Percentiles rank a stretch among this genome's conserved stretches.
Conservation (phyloP, 1,284 basidiomycete genomes). For the Laetiporus sulphureus region DNA sequence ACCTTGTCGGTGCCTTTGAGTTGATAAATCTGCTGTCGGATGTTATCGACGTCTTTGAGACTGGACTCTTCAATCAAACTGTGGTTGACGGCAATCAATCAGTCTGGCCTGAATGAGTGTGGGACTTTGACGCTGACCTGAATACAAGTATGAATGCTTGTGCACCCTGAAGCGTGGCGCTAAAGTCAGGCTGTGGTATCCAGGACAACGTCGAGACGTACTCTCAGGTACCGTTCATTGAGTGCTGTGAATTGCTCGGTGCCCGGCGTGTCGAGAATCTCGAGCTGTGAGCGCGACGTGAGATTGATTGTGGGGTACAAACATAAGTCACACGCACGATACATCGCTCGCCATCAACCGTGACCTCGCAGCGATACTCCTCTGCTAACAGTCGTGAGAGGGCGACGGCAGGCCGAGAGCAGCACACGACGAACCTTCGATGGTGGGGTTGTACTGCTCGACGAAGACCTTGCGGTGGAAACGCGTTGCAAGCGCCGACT, state of each 20-base stretch:
- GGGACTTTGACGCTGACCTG: slow-evolving; percentile 39
- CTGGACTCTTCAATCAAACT: slow-evolving; percentile 76
- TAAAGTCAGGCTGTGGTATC: background rate
- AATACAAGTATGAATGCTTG: slow-evolving; percentile 80
- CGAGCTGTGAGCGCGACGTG: slow-evolving; percentile 43
- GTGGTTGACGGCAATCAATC: background rate
- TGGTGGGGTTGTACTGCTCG: slow-evolving; percentile 76
- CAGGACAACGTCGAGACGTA: slow-evolving; percentile 18
- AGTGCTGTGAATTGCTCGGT: slow-evolving; percentile 80
- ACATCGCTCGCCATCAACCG: slow-evolving; percentile 51
- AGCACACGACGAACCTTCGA: slow-evolving; percentile 56
- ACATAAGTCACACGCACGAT: slow-evolving; percentile 17
- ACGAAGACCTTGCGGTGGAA: slow-evolving; percentile 72
- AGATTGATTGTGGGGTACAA: slow-evolving; percentile 1
- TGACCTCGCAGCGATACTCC: slow-evolving; percentile 56
- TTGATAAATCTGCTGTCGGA: slow-evolving; percentile 76
- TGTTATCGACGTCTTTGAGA: slow-evolving; percentile 69
- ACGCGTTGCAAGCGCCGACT: slow-evolving; percentile 68
- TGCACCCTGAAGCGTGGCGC: slow-evolving; percentile 20
- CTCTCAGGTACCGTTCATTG: slow-evolving; percentile 77
- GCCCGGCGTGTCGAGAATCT: slow-evolving; percentile 87
- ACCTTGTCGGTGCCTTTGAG: slow-evolving; percentile 68
- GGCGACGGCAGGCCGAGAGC: slow-evolving; percentile 3
- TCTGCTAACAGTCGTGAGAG: slow-evolving; percentile 33
- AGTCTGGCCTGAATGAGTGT: background rate